Percentiles rank a stretch among this genome's conserved stretches.
Evolutionary conservation across 2,329 filamentous ascomycete genomes (phyloP).

Genomic region (Aspergillus spinulosporus): DNA sequence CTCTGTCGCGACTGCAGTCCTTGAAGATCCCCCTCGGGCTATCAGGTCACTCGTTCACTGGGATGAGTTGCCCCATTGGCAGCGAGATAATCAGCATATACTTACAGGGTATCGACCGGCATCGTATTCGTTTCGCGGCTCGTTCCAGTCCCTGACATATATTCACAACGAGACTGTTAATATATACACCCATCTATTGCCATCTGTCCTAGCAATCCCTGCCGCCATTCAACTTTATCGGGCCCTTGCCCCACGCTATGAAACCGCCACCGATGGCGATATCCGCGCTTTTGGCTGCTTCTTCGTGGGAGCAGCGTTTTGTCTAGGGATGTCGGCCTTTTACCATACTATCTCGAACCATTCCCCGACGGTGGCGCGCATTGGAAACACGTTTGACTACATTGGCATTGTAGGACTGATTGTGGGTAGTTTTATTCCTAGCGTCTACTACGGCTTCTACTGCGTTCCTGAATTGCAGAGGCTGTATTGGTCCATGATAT

Average conservation of each 20-base stretch:
- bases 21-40: slow-evolving; percentile 31
- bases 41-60: slow-evolving; percentile 47
- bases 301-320: slow-evolving; percentile 70
- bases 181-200: slow-evolving; percentile 71
- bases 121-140: slow-evolving; percentile 61
- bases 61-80: slow-evolving; percentile 56
- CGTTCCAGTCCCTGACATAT: slow-evolving; percentile 60
- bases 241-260: slow-evolving; percentile 65
- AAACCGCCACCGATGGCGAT: slow-evolving; percentile 61
- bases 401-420: slow-evolving; percentile 90
- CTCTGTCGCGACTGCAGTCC: slow-evolving; percentile 26
- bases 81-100: slow-evolving; percentile 69
- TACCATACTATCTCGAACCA: slow-evolving; percentile 88
- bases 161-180: slow-evolving; percentile 71
- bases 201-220: slow-evolving; percentile 60
- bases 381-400: slow-evolving; percentile 94
- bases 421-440: slow-evolving; percentile 85
- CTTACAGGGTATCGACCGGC: slow-evolving; percentile 64
- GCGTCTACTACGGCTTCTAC: slow-evolving; percentile 82
- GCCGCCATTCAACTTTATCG: slow-evolving; percentile 57
- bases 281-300: slow-evolving; percentile 75
- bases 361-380: slow-evolving; percentile 71
- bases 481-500: slow-evolving; percentile 78
- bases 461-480: slow-evolving; percentile 66
- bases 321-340: slow-evolving; percentile 77